Conservation (phyloP, 2,329 filamentous ascomycete species). For the Helotiales sp. region DNA sequence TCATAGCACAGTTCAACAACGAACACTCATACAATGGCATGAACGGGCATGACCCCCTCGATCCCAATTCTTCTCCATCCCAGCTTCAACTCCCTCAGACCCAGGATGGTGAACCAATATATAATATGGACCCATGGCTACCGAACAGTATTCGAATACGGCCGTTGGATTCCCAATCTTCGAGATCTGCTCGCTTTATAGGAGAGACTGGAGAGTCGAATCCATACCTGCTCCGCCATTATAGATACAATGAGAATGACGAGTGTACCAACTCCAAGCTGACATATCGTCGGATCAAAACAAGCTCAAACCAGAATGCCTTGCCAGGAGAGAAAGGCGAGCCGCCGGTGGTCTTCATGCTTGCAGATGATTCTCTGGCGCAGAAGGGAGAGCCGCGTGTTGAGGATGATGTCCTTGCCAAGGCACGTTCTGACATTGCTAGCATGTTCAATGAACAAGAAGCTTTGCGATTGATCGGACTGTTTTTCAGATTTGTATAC, state of each 20-base stretch:
- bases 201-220: constrained; percentile 37
- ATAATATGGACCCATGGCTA: constrained; percentile 30
- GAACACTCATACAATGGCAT: constrained; percentile 28
- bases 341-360: constrained; percentile 35
- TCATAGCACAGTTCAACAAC: constrained; percentile 30
- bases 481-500: constrained; percentile 44
- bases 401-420: constrained; percentile 30
- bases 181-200: constrained; percentile 32
- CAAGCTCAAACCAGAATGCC: constrained; percentile 19
- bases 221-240: constrained; percentile 33
- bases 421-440: constrained; percentile 29
- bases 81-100: constrained; percentile 24
- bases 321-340: constrained; percentile 27
- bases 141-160: constrained; percentile 25
- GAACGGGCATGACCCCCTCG: constrained; percentile 26
- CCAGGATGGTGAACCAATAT: constrained; percentile 31
- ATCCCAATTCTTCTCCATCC: constrained; percentile 24
- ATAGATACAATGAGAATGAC: constrained; percentile 34
- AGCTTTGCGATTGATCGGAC: constrained; percentile 40
- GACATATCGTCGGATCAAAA: constrained; percentile 33
- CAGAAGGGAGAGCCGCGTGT: constrained; percentile 34
- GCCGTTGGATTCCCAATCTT: constrained; percentile 30
- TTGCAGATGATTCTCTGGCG: constrained; percentile 33
- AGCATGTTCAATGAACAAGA: constrained; percentile 33
- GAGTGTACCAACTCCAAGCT: constrained; percentile 35